Evolutionary conservation across 2,329 filamentous ascomycete species (phyloP), one percentile per base, ranked within the genome.

Genomic region (Ceratocystiopsis minuta): DNA sequence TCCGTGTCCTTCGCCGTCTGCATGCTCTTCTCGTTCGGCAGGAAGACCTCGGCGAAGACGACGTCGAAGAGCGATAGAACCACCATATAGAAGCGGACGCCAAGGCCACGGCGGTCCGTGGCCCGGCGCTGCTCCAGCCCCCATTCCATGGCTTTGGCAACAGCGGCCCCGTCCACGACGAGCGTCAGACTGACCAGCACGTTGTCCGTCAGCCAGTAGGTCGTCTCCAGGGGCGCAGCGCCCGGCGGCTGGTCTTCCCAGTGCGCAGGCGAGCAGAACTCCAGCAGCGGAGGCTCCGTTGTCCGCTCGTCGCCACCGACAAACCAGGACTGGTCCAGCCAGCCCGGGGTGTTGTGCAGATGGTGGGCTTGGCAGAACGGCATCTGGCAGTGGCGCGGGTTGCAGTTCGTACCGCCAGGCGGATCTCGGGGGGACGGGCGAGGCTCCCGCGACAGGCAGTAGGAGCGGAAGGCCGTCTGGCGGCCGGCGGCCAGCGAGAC

Each of bases 41-140:
- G 31, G 16, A 15, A 28, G 7, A 45, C 43, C 14, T 45, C 43
- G 6, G 40, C 40, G 2, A 45, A 16, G 6, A 11, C 20, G 10
- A 40, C 43, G 1, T 38, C 11, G 20, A 40, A 45, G 20, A 45
- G 38, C 16, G 43, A 45, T 6, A 42, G 32, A 7, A 40, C 33
- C 6, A 45, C 36, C 6, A 36, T 31, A 17, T 38, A 34, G 28
- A 45, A 45, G 13, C n/a, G 13, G n/a, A 18, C 35, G 11, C 9
- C 28, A 12, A 5, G 35, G 10, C 12, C 14, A 9, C 16, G 24
- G 16, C 15, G 36, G 32, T 33, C 6, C 32, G 3, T 33, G 13
- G 32, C 32, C 32, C 32, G 32, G 32, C 32, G 32, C 6, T 38
- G 20, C 13, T 16, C 13, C 4, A 3, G 4, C 6, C 40, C 43